These are phyloP conservation scores for Penicillium maclennaniae DNA, from an alignment of 495 filamentous ascomycete genomes.

Conservation along the genomic window DNA sequence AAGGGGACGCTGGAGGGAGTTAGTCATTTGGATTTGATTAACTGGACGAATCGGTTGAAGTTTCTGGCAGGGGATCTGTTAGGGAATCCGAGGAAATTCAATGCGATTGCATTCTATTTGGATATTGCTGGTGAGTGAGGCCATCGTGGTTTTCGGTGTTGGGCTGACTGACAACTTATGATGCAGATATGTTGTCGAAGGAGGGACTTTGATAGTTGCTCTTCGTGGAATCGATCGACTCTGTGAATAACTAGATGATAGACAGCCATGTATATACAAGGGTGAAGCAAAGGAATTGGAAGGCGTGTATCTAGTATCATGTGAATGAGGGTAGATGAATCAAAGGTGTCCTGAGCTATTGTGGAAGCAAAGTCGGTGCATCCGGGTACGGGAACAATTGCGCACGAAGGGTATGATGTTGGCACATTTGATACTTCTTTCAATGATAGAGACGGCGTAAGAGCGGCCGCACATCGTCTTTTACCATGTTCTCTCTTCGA, in stretches of 20 bases:
- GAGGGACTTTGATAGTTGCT: conserved; percentile 52
- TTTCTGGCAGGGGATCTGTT: conserved; percentile 66
- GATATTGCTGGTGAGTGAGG: conserved; percentile 70
- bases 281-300: no score
- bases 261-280: neutral
- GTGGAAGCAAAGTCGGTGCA: no score
- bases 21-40: conserved; percentile 90
- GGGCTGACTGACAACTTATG: neutral
- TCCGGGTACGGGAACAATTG: no score
- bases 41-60: conserved; percentile 84
- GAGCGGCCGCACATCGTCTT: no score
- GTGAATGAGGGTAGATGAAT: no score
- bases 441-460: no score
- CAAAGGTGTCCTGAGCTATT: no score
- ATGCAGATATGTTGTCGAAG: conserved; percentile 68
- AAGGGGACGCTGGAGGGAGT: conserved; percentile 86
- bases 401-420: no score
- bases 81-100: conserved; percentile 77
- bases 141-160: no score
- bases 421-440: no score
- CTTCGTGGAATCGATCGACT: neutral
- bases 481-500: no score
- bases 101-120: conserved; percentile 92
- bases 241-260: neutral
- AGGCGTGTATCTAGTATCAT: no score